These are phyloP conservation scores for Trichosporon faecale DNA, from an alignment of 1,284 basidiomycete genomes.

Conservation along the genomic window DNA sequence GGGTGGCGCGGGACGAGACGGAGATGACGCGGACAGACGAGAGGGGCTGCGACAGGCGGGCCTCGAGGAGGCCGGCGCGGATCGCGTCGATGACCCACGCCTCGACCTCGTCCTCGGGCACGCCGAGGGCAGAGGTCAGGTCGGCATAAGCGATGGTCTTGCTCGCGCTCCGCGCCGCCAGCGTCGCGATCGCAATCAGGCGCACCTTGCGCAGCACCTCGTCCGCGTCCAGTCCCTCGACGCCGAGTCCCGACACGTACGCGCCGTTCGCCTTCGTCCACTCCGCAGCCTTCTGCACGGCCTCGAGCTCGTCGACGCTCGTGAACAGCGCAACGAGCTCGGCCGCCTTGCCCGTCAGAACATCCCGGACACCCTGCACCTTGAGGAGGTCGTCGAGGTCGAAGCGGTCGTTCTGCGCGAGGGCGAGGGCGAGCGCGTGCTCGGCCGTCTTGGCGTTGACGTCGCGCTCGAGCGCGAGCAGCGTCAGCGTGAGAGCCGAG, in stretches of 20 bases:
- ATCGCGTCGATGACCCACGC: slow-evolving; percentile 91
- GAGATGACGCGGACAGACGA: slow-evolving; percentile 72
- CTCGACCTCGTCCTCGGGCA: slow-evolving; percentile 71
- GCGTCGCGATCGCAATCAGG: slow-evolving; percentile 71
- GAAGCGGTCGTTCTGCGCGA: slow-evolving; percentile 68
- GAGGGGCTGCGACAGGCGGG: slow-evolving; percentile 78
- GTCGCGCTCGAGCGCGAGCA: slow-evolving; percentile 56
- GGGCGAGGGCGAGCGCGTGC: slow-evolving; percentile 56
- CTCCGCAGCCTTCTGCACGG: slow-evolving; percentile 63
- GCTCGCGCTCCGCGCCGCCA: slow-evolving; percentile 73
- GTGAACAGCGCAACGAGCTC: slow-evolving; percentile 47
- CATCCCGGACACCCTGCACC: slow-evolving; percentile 39
- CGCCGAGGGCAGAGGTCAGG: slow-evolving; percentile 66
- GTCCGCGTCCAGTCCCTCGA: slow-evolving; percentile 41
- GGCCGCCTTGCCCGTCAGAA: slow-evolving; percentile 33
- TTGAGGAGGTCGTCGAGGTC: slow-evolving; percentile 74
- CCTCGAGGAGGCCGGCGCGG: slow-evolving; percentile 73
- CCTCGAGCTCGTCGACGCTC: slow-evolving; percentile 68
- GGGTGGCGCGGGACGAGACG: slow-evolving; percentile 60
- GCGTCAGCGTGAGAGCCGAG: slow-evolving; percentile 56
- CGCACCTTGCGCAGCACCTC: slow-evolving; percentile 77
- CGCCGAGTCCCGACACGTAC: slow-evolving; percentile 62
- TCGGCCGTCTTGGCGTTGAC: slow-evolving; percentile 41
- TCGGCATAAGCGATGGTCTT: slow-evolving; percentile 71
- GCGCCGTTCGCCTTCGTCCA: slow-evolving; percentile 63